Evolutionary conservation across 805 yeast species (phyloP).

Genomic region (Wickerhamomyces silvicola): DNA sequence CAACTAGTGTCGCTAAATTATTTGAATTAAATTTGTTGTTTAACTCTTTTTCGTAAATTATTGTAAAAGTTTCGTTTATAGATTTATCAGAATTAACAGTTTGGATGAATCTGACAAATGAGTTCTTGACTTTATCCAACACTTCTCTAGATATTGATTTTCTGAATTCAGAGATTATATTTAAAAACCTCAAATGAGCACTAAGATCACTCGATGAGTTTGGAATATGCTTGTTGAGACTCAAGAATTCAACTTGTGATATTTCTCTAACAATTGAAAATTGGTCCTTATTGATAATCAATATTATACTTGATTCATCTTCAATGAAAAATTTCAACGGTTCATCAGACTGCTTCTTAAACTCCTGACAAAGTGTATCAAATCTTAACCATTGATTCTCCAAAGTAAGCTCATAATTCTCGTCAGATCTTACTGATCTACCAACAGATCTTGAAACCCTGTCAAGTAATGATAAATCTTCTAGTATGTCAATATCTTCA

Average conservation of each 20-base stretch:
- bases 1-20: slow-evolving; percentile 32
- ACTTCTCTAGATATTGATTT: slow-evolving; percentile 32
- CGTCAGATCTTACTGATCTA: slow-evolving; percentile 23
- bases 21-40: slow-evolving; percentile 34
- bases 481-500: slow-evolving; percentile 16
- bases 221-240: slow-evolving; percentile 26
- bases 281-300: slow-evolving; percentile 29
- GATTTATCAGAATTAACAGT: slow-evolving; percentile 30
- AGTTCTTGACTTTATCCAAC: slow-evolving; percentile 25
- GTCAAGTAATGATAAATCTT: slow-evolving; percentile 27
- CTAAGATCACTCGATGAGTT: slow-evolving; percentile 19
- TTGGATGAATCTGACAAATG: slow-evolving; percentile 32
- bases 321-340: slow-evolving; percentile 44
- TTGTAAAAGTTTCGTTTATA: slow-evolving; percentile 21
- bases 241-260: slow-evolving; percentile 28
- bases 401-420: slow-evolving; percentile 30
- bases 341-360: slow-evolving; percentile 54
- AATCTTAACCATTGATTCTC: slow-evolving; percentile 61
- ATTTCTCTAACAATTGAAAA: slow-evolving; percentile 29
- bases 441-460: slow-evolving; percentile 27
- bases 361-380: slow-evolving; percentile 66
- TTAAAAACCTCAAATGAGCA: slow-evolving; percentile 26
- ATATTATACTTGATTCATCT: slow-evolving; percentile 23
- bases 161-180: slow-evolving; percentile 34
- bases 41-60: slow-evolving; percentile 36